Percentiles rank a stretch among this genome's conserved stretches.
Evolutionary conservation across 2,329 filamentous ascomycete genomes (phyloP).

Genomic region (Ophiostoma sp.): DNA sequence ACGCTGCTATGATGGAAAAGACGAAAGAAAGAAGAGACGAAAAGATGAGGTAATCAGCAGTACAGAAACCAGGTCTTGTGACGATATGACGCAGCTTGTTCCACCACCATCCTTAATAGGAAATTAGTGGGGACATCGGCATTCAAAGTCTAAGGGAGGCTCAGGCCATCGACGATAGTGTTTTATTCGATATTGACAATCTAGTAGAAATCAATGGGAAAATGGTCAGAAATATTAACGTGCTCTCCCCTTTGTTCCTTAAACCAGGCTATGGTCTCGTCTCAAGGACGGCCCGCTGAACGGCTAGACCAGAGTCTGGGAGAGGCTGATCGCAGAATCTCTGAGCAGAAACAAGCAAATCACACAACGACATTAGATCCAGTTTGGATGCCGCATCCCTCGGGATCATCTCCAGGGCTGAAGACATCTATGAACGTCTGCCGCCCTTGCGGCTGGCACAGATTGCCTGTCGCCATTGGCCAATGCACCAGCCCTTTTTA

Average conservation of each 20-base stretch:
- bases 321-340: too few species aligned
- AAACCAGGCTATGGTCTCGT: too few species aligned
- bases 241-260: too few species aligned
- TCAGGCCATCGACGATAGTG: not conserved
- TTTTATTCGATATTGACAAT: not conserved
- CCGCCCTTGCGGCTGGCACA: not conserved
- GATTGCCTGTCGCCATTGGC: not conserved
- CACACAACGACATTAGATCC: too few species aligned
- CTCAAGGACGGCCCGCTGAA: too few species aligned
- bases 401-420: too few species aligned
- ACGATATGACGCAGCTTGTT: not conserved
- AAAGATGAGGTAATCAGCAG: not conserved
- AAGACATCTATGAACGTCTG: too few species aligned
- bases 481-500: conserved; percentile 15
- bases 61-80: conserved; percentile 2
- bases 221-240: too few species aligned
- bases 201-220: too few species aligned
- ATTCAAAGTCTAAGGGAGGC: not conserved
- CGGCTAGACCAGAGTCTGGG: too few species aligned
- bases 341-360: too few species aligned
- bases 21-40: not conserved
- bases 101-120: not conserved
- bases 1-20: not conserved
- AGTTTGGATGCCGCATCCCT: too few species aligned
- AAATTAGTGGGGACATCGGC: not conserved